phyloP scores from a whole-genome alignment of 257 asterid genomes.

The Solanum ahanhuiri region DNA sequence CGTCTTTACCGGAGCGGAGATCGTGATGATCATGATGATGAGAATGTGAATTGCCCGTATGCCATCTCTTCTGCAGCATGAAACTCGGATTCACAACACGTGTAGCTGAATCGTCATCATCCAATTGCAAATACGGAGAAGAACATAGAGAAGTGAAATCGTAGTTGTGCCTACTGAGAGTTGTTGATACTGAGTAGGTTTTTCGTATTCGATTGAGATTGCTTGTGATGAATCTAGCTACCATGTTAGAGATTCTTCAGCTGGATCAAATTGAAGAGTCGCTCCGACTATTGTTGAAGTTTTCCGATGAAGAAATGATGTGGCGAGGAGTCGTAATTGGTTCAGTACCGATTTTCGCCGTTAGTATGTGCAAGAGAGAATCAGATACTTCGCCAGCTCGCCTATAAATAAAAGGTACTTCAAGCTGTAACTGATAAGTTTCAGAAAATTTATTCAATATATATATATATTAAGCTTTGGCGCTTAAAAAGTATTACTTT shows the following conservation, averaged over 20 bases:
- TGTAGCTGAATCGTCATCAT: not conserved
- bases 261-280: not conserved
- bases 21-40: slow-evolving; percentile 33
- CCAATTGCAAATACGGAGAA: slow-evolving; percentile 8
- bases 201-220: slow-evolving; percentile 26
- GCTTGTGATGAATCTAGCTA: slow-evolving; percentile 33
- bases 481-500: not conserved
- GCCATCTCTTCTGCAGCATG: slow-evolving; percentile 60
- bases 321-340: not conserved
- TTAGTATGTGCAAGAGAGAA: not conserved
- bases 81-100: slow-evolving; percentile 31
- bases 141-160: slow-evolving; percentile 4
- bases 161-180: not conserved
- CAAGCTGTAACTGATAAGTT: not conserved
- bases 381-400: not conserved
- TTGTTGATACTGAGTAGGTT: slow-evolving; percentile 14
- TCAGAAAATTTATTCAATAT: too few relatives aligned
- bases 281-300: not conserved
- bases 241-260: slow-evolving; percentile 25
- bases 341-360: not conserved
- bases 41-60: slow-evolving; percentile 42
- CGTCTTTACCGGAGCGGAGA: slow-evolving; percentile 43
- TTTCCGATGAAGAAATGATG: not conserved
- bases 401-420: not conserved
- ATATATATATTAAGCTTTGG: not conserved